Percentiles rank a stretch among this genome's conserved stretches.
Conservation (phyloP, 116 monocot species). For the Cymodocea nodosa region DNA sequence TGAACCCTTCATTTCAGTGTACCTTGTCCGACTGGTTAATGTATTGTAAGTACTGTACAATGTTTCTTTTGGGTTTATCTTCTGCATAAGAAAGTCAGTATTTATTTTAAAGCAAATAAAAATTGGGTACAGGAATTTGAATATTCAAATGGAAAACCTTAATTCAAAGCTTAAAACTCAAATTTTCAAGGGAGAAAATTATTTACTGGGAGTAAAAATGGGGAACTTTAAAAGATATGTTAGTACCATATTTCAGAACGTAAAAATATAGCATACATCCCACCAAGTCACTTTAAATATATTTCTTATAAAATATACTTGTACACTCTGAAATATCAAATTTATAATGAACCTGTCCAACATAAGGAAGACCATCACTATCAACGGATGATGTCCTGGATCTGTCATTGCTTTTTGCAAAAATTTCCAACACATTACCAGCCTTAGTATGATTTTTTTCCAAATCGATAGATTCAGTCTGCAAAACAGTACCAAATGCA, state of each 20-base stretch:
- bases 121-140: too few species aligned
- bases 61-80: conserved; percentile 43
- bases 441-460: conserved; percentile 21
- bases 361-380: conserved; percentile 84
- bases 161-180: too few species aligned
- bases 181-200: too few species aligned
- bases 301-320: too few species aligned
- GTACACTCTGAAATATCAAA: too few species aligned
- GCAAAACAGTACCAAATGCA: background rate
- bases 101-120: too few species aligned
- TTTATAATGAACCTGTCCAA: conserved; percentile 56
- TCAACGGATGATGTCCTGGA: conserved; percentile 31
- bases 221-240: too few species aligned
- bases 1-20: conserved; percentile 43
- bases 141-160: too few species aligned
- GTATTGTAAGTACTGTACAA: conserved; percentile 56
- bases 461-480: conserved; percentile 80
- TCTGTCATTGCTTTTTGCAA: conserved; percentile 36
- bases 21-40: conserved; percentile 27
- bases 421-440: conserved; percentile 37
- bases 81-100: conserved; percentile 20
- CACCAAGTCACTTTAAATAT: too few species aligned
- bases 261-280: too few species aligned
- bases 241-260: too few species aligned
- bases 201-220: too few species aligned